Evolutionary conservation across 768 basidiomycete genomes (phyloP).

Genomic region (Tricholoma bakamatsutake): DNA sequence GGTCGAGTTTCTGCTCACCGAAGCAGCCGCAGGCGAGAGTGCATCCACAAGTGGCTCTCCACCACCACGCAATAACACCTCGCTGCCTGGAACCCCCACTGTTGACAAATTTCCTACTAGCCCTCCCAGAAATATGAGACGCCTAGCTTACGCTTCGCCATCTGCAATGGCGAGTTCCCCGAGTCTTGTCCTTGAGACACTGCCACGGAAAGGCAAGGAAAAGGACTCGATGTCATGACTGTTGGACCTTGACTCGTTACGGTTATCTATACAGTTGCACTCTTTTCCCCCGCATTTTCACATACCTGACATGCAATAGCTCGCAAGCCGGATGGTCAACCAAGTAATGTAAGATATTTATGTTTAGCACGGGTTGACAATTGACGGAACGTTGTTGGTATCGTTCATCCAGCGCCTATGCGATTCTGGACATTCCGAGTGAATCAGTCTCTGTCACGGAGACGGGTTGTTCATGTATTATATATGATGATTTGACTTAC

Average conservation of each 20-base stretch:
- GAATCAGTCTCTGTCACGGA: too few species aligned
- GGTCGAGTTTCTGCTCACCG: constrained; percentile 97
- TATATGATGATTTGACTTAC: too few species aligned
- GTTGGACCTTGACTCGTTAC: not conserved
- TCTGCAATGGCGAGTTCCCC: constrained; percentile 31
- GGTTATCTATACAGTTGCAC: not conserved
- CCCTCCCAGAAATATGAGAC: constrained; percentile 17
- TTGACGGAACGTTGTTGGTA: not conserved
- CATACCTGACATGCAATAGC: not conserved
- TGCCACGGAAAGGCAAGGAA: constrained; percentile 26
- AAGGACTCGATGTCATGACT: constrained; percentile 10
- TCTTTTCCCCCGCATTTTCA: not conserved
- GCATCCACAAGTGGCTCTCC: constrained; percentile 17
- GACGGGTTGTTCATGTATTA: too few species aligned
- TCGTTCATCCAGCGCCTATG: too few species aligned
- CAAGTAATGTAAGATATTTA: not conserved
- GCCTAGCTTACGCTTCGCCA: constrained; percentile 22
- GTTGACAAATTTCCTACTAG: constrained; percentile 10
- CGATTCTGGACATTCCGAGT: too few species aligned
- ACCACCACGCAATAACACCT: constrained; percentile 23
- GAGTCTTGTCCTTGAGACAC: constrained; percentile 18
- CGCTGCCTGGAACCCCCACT: constrained; percentile 30
- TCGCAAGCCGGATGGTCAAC: not conserved
- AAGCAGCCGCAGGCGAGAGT: constrained; percentile 53
- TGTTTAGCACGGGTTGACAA: not conserved